A percentile compares a stretch with the other conserved stretches of the same genome.
Evolutionary conservation across 2,329 filamentous ascomycete species (phyloP).

Genomic region (Lachnellula hyalina): DNA sequence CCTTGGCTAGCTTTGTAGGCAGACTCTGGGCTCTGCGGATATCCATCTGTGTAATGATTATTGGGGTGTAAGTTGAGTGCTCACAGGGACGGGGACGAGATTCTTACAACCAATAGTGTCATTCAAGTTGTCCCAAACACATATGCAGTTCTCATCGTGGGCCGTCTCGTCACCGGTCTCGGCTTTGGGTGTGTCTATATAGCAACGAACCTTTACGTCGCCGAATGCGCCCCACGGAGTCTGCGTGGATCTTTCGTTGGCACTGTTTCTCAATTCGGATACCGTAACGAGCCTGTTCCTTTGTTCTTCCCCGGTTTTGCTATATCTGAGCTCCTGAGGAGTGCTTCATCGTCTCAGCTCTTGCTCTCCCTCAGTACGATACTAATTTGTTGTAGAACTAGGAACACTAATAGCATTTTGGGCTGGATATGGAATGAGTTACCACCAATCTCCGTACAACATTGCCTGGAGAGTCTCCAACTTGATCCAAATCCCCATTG

Average conservation of each 20-base stretch:
- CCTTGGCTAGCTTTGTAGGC: slow-evolving; percentile 34
- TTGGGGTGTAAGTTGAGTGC: slow-evolving; percentile 31
- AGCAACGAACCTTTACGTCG: slow-evolving; percentile 38
- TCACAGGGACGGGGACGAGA: neutral
- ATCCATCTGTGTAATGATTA: slow-evolving; percentile 36
- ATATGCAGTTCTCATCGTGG: slow-evolving; percentile 36
- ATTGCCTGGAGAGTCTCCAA: slow-evolving; percentile 40
- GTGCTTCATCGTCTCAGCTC: too few relatives aligned
- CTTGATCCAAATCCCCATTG: slow-evolving; percentile 38
- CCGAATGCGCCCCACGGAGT: slow-evolving; percentile 36
- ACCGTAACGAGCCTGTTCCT: slow-evolving; percentile 16
- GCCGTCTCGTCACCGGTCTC: slow-evolving; percentile 36
- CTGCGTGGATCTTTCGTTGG: slow-evolving; percentile 38
- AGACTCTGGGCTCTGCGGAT: slow-evolving; percentile 31
- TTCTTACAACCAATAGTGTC: slow-evolving; percentile 22
- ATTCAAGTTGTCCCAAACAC: slow-evolving; percentile 38
- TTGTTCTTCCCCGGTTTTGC: too few relatives aligned
- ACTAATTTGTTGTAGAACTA: slow-evolving; percentile 22
- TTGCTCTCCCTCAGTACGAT: too few relatives aligned
- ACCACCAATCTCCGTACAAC: slow-evolving; percentile 36
- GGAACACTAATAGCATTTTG: slow-evolving; percentile 41
- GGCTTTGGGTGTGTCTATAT: slow-evolving; percentile 40
- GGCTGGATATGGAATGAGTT: slow-evolving; percentile 40
- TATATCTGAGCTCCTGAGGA: too few relatives aligned
- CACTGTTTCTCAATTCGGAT: slow-evolving; percentile 38